Evolutionary conservation across 305 asterid species (phyloP).

Genomic region (Striga hermonthica): DNA sequence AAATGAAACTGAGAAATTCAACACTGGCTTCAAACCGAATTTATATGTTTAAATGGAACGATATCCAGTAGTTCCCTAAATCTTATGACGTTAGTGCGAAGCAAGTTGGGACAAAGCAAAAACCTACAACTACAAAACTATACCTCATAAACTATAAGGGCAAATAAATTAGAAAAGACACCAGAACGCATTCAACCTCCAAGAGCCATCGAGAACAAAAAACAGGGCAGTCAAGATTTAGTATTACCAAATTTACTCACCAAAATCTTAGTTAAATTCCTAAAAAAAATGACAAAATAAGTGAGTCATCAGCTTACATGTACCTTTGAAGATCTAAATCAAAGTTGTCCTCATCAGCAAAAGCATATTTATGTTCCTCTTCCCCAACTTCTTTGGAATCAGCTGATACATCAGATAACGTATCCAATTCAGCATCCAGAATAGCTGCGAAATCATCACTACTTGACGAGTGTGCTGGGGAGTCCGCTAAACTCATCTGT

Average conservation of each 20-base stretch:
- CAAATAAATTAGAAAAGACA: constrained; percentile 6
- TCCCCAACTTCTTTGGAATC: constrained; percentile 35
- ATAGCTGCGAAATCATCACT: constrained; percentile 66
- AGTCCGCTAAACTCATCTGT: constrained; percentile 65
- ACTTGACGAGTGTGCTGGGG: constrained; percentile 64
- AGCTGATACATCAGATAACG: constrained; percentile 50
- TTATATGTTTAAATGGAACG: too few species aligned
- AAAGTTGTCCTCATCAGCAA: not conserved
- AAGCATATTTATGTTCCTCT: not conserved
- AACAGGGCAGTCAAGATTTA: not conserved
- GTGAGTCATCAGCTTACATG: constrained; percentile 22
- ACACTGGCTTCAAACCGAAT: too few species aligned
- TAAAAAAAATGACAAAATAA: constrained; percentile 8
- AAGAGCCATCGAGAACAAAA: constrained; percentile 8
- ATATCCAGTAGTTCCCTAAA: too few species aligned
- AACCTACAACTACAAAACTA: not conserved
- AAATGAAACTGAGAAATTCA: too few species aligned
- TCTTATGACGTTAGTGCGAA: constrained; percentile 1
- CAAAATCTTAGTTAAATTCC: not conserved
- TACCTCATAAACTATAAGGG: not conserved
- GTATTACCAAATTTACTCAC: too few species aligned
- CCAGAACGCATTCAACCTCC: not conserved
- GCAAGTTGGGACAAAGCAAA: not conserved
- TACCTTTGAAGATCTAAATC: constrained; percentile 32
- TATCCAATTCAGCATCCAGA: constrained; percentile 57